A percentile compares a stretch with the other conserved stretches of the same genome.
Evolutionary conservation across 148 eudicot genomes (phyloP).

Genomic region (Camellia granthamiana): DNA sequence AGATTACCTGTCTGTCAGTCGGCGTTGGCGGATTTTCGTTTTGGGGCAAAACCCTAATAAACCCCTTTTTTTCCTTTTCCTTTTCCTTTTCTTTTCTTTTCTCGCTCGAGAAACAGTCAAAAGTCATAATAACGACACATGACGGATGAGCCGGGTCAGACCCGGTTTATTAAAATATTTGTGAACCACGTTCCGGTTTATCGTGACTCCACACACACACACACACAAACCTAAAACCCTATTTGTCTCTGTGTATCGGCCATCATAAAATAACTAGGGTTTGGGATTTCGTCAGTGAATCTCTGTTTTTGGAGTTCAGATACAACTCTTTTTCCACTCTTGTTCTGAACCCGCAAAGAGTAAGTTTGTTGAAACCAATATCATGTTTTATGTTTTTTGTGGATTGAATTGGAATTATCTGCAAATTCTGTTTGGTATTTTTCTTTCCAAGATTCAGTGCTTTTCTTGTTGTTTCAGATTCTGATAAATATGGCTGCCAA

Average conservation of each 20-base stretch:
- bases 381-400: no score
- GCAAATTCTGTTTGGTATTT: not conserved
- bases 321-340: not conserved
- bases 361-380: not conserved
- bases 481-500: slow-evolving; percentile 20
- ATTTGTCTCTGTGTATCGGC: not conserved
- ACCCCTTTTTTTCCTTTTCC: not conserved
- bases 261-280: not conserved
- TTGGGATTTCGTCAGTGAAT: not conserved
- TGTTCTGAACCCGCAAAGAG: not conserved
- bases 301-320: not conserved
- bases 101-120: not conserved
- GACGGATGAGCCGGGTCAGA: not conserved
- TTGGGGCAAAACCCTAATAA: not conserved
- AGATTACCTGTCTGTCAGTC: not conserved
- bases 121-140: no score
- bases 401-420: no score
- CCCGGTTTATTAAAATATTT: not conserved
- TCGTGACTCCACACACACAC: not conserved
- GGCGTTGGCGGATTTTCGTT: not conserved
- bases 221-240: not conserved
- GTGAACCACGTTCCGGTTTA: not conserved
- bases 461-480: not conserved
- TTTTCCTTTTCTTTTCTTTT: not conserved
- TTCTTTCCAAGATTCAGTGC: not conserved